A percentile compares a stretch with the other conserved stretches of the same genome.
These are phyloP conservation scores for Berkeleyomyces rouxiae DNA, from an alignment of 2,329 filamentous ascomycete species.

Conservation along the genomic window DNA sequence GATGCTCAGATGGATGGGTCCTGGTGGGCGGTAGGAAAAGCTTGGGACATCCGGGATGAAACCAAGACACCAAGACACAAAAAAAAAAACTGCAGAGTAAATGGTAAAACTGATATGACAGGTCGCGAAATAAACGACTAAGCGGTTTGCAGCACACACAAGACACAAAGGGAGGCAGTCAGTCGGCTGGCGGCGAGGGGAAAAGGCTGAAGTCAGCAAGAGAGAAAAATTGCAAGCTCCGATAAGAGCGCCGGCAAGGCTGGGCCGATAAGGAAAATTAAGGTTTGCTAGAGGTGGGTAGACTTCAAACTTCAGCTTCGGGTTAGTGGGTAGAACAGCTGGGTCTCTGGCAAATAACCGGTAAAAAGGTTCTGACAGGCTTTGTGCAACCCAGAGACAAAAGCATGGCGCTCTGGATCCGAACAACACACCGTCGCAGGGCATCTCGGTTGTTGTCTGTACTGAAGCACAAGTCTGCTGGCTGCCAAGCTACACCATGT, in stretches of 20 bases:
- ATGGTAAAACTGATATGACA: neutral
- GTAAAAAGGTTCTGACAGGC: neutral
- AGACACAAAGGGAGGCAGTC: neutral
- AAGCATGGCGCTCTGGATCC: neutral
- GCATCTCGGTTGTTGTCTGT: neutral
- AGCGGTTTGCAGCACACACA: neutral
- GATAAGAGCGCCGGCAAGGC: neutral
- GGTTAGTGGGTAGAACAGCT: neutral
- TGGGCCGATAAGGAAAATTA: neutral
- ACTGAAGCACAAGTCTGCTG: neutral
- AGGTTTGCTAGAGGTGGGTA: neutral
- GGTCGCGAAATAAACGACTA: neutral
- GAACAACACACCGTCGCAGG: neutral
- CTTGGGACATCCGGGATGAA: neutral
- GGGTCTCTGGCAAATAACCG: neutral
- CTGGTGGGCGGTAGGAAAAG: neutral
- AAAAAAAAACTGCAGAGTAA: neutral
- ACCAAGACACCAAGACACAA: neutral
- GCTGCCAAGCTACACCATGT: neutral
- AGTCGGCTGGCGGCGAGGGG: too few species aligned
- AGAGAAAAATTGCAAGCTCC: neutral
- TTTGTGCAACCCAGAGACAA: neutral
- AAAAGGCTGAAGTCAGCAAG: neutral
- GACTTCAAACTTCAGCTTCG: constrained; percentile 1
- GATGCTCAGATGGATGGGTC: neutral